phyloP scores from a whole-genome alignment of 192 early-diverging fungal species.

The Backusella tarrabulga region DNA sequence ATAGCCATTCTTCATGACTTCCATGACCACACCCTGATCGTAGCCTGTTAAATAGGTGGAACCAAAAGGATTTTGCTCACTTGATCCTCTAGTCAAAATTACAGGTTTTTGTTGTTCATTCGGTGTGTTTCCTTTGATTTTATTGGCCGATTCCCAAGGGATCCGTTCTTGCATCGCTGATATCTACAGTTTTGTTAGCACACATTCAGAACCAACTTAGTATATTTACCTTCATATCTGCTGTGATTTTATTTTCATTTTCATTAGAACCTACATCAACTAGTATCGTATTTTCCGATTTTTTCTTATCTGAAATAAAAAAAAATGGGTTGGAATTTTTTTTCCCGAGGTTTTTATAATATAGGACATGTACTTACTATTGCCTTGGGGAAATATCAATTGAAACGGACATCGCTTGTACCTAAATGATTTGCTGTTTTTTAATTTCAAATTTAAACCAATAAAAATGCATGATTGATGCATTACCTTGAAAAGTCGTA shows the following conservation, averaged over 20 bases:
- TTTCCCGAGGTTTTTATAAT: not conserved
- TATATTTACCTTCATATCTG: slow-evolving; percentile 19
- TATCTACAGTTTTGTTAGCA: not conserved
- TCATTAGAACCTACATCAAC: slow-evolving; percentile 25
- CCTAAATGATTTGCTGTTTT: slow-evolving; percentile 18
- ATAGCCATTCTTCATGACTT: slow-evolving; percentile 65
- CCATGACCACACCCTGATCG: slow-evolving; percentile 55
- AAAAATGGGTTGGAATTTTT: not conserved
- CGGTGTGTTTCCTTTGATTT: slow-evolving; percentile 25
- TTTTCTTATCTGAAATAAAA: not conserved
- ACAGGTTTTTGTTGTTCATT: slow-evolving; percentile 46
- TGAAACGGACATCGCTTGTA: slow-evolving; percentile 58
- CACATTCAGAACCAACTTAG: too few species aligned
- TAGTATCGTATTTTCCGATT: slow-evolving; percentile 11
- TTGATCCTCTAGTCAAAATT: slow-evolving; percentile 61
- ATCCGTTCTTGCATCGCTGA: slow-evolving; percentile 31
- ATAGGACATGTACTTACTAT: not conserved
- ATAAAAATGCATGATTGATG: not conserved
- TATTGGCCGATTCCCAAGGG: slow-evolving; percentile 19
- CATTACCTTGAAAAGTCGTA: slow-evolving; percentile 66
- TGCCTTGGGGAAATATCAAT: slow-evolving; percentile 34
- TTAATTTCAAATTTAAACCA: not conserved
- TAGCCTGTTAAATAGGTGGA: slow-evolving; percentile 65
- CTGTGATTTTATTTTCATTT: slow-evolving; percentile 22
- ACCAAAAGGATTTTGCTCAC: slow-evolving; percentile 70